These are phyloP conservation scores for Akanthomyces dipterigenus DNA, from an alignment of 2,329 filamentous ascomycete species.

Conservation along the genomic window DNA sequence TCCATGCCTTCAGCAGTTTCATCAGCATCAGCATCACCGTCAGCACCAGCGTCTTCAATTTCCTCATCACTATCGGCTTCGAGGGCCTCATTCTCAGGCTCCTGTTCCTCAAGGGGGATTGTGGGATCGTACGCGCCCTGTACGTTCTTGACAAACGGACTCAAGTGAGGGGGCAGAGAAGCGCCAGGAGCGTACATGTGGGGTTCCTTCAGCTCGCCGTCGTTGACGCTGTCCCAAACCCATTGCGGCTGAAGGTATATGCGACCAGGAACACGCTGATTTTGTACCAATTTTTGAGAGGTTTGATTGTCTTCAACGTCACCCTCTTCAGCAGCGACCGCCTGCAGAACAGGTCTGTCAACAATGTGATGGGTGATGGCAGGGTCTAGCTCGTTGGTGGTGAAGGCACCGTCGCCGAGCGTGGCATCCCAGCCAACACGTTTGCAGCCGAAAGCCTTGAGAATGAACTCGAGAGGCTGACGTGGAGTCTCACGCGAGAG, in stretches of 20 bases:
- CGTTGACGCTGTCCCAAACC: constrained; percentile 97
- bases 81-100: constrained; percentile 78
- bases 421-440: constrained; percentile 91
- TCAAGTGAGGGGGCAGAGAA: constrained; percentile 86
- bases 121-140: constrained; percentile 90
- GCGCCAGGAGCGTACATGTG: constrained; percentile 88
- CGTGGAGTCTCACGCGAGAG: constrained; percentile 90
- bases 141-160: constrained; percentile 85
- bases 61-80: constrained; percentile 52
- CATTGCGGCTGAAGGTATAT: constrained; percentile 96
- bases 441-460: constrained; percentile 92
- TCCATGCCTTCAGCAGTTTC: constrained; percentile 31
- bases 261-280: constrained; percentile 79
- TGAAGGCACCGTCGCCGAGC: constrained; percentile 87
- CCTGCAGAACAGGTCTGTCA: constrained; percentile 73
- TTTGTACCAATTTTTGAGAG: constrained; percentile 48
- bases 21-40: constrained; percentile 25
- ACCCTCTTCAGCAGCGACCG: constrained; percentile 41
- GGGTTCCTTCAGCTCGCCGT: constrained; percentile 77
- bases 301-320: constrained; percentile 56
- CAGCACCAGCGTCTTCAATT: constrained; percentile 39
- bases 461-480: constrained; percentile 83
- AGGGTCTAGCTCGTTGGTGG: constrained; percentile 78
- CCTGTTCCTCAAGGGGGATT: constrained; percentile 75
- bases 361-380: constrained; percentile 95